Evolutionary conservation across 441 rosid genomes (phyloP), one percentile per base, ranked within the genome.

Genomic region (Brassica balearica): DNA sequence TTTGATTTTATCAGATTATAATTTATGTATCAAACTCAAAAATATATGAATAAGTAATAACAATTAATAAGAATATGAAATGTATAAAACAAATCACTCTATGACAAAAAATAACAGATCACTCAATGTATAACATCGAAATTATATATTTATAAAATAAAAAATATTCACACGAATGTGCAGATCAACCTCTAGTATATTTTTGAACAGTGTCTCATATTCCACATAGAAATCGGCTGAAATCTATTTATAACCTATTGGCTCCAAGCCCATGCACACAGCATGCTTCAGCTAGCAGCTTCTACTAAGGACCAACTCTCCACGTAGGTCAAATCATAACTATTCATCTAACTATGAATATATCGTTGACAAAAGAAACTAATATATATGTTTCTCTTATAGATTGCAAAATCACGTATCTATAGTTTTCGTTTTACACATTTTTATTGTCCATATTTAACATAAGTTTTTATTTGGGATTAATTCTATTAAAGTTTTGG

Each of bases 211-310:
- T 48, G 56, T 48, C 56, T 48, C 17, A 4, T 48, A n/a, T 48
- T 48, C 56, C 17, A 48, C 56, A 48, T 12, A 48, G 56, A 48
- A 48, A 48, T 48, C 56, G 17, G 56, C 56, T 48, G 56, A 48
- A 48, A 48, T n/a, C 53, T 46, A 46, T 46, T 12, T 5, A 46
- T 46, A 46, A 46, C 53, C 56, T 48, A n/a, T 48, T 46, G 53
- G 53, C 51, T 43, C 51, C 51, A 43, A 43, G n/a, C 51, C 51
- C 51, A 43, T 43, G n/a, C 51, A 5, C 4, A 43, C 14, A 46
- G 53, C 53, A 12, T 46, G 53, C 51, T 11, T 43, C 51, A 11
- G 41, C 34, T 5, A 29, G 46, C 46, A 41, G 12, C 46, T 41
- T 41, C 12, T 41, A 41, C 46, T 41, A 41, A 41, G 46, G 41